Base-by-base conservation (phyloP, 768 basidiomycete genomes). In the Suillus ampliporus region DNA sequence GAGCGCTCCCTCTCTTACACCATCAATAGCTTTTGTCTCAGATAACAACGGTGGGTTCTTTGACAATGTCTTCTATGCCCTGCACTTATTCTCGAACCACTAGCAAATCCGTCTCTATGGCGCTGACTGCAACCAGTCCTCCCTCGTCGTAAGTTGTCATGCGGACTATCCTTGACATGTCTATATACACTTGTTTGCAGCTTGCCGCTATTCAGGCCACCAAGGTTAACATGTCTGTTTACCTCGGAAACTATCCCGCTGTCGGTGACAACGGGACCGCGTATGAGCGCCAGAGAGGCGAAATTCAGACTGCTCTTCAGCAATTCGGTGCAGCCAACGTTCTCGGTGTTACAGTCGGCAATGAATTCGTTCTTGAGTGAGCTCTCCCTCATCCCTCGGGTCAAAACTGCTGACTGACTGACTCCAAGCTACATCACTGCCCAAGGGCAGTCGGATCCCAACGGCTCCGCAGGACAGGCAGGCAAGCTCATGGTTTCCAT, bases 181-280 rank as follows among this genome's bases (percentile, higher is more conserved):
- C 47, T 26, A 10, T 56, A 26, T 19, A 40, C 41, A 26, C 47
- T 51, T 26, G 23, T 50, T 21, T 31, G 26, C 63, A 89, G 80
- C 84, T 99, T 35, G 91, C 95, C 67, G 97, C 96, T 19, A 95
- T 99, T 68, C 83, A 89, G 69, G 88, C 87, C 63, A 97, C 96
- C 40, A 92, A 96, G 76, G 91, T 94, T 43, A 81, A 97, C 75
- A 84, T 97, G 86, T 81, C 76, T 5, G 91, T 96, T 6, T 95
- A 80, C 74, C 80, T 93, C 23, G 92, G 87, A 31, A 92, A 88
- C 70, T 94, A 91, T 71, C 81, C 82, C 23, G 68, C 83, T 13
- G 71, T 85, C 40, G 85, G 82, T 5, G 91, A 94, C 76, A 84
- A 86, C 43, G 79, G 82, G 26, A 79, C 83, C 1, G 89, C 92